Conservation (phyloP, 2,329 filamentous ascomycete genomes). For the Westerdykella sp. region DNA sequence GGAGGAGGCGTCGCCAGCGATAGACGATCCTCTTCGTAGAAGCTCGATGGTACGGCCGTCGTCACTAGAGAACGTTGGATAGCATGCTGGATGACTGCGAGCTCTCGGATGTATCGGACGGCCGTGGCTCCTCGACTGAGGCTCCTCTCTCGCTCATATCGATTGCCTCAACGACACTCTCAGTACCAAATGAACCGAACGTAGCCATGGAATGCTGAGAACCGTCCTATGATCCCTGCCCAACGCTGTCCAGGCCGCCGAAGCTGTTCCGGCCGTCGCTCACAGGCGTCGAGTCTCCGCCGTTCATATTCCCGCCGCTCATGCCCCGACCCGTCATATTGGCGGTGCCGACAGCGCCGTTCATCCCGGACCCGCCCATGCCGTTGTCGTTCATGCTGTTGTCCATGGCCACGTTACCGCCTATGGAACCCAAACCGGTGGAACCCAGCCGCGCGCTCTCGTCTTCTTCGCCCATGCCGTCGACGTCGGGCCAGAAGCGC, state of each 20-base stretch:
- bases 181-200: too few species aligned
- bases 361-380: constrained; percentile 3
- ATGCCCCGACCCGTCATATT: constrained; percentile 9
- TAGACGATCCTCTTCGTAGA: too few species aligned
- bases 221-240: constrained; percentile 8
- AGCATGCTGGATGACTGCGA: too few species aligned
- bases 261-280: constrained; percentile 18
- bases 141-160: too few species aligned
- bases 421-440: constrained; percentile 12
- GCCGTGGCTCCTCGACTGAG: too few species aligned
- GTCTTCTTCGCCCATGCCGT: constrained; percentile 45
- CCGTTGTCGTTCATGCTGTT: constrained; percentile 11
- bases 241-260: constrained; percentile 13
- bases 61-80: too few species aligned
- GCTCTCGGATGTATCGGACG: too few species aligned
- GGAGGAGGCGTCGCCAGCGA: too few species aligned
- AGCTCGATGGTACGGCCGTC: too few species aligned
- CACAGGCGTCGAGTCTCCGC: constrained; percentile 16
- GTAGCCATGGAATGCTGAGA: too few species aligned
- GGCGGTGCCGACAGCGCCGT: constrained; percentile 7
- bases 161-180: too few species aligned
- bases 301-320: constrained; percentile 3
- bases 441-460: constrained; percentile 25
- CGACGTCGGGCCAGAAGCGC: constrained; percentile 46
- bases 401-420: constrained; percentile 12